Evolutionary conservation across 345 rosid species (phyloP), one percentile per base, ranked within the genome.

Genomic region (Camelina neglecta): DNA sequence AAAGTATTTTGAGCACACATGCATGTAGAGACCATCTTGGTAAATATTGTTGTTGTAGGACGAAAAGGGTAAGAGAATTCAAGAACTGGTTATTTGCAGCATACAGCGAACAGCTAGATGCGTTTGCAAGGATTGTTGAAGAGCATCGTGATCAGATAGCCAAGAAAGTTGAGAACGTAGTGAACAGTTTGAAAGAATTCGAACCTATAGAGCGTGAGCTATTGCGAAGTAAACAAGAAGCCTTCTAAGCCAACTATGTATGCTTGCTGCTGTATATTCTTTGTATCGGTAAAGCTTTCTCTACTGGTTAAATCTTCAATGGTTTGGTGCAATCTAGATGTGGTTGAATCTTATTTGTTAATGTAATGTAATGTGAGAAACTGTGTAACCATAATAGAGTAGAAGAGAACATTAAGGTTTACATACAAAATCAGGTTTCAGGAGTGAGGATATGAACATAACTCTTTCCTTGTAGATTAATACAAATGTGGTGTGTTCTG

Each of bases 1-100:
- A 1, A 15, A 15, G 15, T 0, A 5, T 68, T 18, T 39, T 26
- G 29, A 39, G 36, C 5, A 18, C 6, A 1, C 48, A 59, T 18
- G 18, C 18, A 10, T 33, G 41, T 60, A 8, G 50, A 45, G 29
- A 60, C 56, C 7, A 26, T 42, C 6, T 62, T 63, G 50, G 54
- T 41, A 6, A 42, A 33, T 12, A 39, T 15, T 9, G 36, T 51
- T 63, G 31, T 16, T 62, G 18, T 77, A 87, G 89, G 90, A 84
- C 41, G 90, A 84, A 42, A 90, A 90, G 77, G 95, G 85, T 67
- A 88, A 85, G 82, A 86, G 72, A 39, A 87, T 90, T 81, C 92
- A 90, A 75, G 92, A 86, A 81, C 55, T 88, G 71, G 88, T 58
- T 88, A 47, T 85, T 90, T 76, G 81, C 86, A 41, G 86, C 86